Conservation (phyloP, 2,329 filamentous ascomycete species). For the Aureobasidium vineae region DNA sequence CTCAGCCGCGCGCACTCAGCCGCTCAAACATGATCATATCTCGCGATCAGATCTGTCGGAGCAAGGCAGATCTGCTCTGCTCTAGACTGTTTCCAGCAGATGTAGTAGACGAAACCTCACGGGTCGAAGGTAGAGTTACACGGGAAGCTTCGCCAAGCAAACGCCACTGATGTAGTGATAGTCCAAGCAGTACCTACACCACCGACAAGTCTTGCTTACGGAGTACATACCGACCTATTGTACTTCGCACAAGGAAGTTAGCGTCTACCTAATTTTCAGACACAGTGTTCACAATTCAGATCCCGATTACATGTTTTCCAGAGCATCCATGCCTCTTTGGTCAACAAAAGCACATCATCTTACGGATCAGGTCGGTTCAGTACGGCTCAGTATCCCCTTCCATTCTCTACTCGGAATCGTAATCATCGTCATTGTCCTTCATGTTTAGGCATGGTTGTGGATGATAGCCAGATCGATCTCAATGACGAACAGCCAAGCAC, state of each 20-base stretch:
- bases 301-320: neutral
- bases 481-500: neutral
- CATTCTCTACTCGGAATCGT: neutral
- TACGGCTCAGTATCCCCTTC: neutral
- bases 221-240: neutral
- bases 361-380: neutral
- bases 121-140: neutral
- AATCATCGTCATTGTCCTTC: neutral
- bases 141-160: conserved; percentile 6
- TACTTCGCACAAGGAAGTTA: neutral
- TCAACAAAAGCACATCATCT: neutral
- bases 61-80: conserved; percentile 1
- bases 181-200: neutral
- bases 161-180: conserved; percentile 1
- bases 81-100: neutral
- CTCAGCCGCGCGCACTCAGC: neutral
- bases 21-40: neutral
- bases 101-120: neutral
- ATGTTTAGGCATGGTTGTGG: neutral
- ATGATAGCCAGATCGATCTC: neutral
- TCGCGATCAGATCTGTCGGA: conserved; percentile 1
- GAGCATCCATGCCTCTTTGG: neutral
- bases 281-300: neutral
- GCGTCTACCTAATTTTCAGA: neutral
- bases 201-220: neutral